Evolutionary conservation across 345 rosid species (phyloP), one percentile per base, ranked within the genome.

Genomic region (Bruguiera parviflora): DNA sequence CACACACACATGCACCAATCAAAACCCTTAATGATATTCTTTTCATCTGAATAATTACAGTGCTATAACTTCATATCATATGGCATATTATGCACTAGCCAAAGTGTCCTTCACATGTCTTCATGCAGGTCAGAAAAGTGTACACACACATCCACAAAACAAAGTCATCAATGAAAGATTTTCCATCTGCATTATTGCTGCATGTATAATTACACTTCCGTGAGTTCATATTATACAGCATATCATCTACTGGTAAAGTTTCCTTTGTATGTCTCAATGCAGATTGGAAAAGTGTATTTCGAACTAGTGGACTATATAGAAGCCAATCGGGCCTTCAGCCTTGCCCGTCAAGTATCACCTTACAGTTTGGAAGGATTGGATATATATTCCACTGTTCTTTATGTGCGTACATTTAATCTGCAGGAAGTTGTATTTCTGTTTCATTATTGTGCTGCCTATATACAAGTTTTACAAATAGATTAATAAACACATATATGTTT

Each of bases 311-410:
- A 92, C 82, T 95, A 95, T 81, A 78, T 89, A 72, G 98, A 95
- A 84, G 99, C 99, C 59, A 97, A 87, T 56, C 85, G 78, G 71
- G 91, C 92, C 53, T 92, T 92, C 78, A 84, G 78, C 79, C 96
- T 85, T 71, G 91, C 99, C 35, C 96, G 92, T 51, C 86, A 68
- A 69, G 75, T 81, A 69, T 87, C 99, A 61, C 97, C 96, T 62
- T 89, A 95, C 78, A 84, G 89, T 80, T 89, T 95, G 79, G 98
- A 95, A 84, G 99, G 94, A 71, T 79, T 92, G 96, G 99, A 95
- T 81, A 79, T 86, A 71, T 92, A 95, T 82, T 95, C 98, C 49
- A 92, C 99, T 19, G 97, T 90, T 69, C 89, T 95, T 65, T 95
- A 86, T 78, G 99, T 95, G 82, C 84, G 99, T 87, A 58, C 8